Base-by-base conservation (phyloP, 371 early-diverging fungal genomes). In the Apophysomyces sp. region DNA sequence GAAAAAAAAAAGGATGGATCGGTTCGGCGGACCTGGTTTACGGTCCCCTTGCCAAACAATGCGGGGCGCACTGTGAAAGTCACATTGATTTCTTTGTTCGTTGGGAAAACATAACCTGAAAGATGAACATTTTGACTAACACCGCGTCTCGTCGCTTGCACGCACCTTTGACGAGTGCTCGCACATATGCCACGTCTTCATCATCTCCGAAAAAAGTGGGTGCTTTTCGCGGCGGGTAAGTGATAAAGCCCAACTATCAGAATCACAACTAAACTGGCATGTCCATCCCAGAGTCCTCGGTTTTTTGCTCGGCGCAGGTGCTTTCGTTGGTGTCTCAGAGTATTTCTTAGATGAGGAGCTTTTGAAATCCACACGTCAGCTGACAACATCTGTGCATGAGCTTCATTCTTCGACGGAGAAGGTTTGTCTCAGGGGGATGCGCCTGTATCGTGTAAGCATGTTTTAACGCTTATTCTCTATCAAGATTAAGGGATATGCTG, bases 241-340 rank as follows among this genome's bases (percentile, higher is more conserved):
- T 32, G 21, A 39, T 26, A 2, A 49, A n/a, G n/a, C n/a, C n/a
- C n/a, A n/a, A n/a, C n/a, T n/a, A n/a, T n/a, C n/a, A n/a, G n/a
- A n/a, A n/a, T n/a, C n/a, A n/a, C n/a, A n/a, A n/a, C n/a, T n/a
- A n/a, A n/a, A n/a, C n/a, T n/a, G n/a, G n/a, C n/a, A n/a, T n/a
- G n/a, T n/a, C n/a, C n/a, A n/a, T n/a, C n/a, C n/a, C n/a, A 66
- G 66, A 28, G 11, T 66, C 3, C 56, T 66, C 9, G 66, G 66
- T 31, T 66, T 66, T 18, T 30, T 66, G 4, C 32, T 57, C 30
- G 66, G 66, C 12, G 51, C 59, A 39, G 61, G 57, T 30, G 57
- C 53, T 3, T 59, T 54, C 26, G 21, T 66, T 12, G 66, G 57
- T 44, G 24, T 66, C 44, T 66, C 66, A 13, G 66, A 66, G 11